Conservation (phyloP, 495 filamentous ascomycete species). For the Xylaria sp. region DNA sequence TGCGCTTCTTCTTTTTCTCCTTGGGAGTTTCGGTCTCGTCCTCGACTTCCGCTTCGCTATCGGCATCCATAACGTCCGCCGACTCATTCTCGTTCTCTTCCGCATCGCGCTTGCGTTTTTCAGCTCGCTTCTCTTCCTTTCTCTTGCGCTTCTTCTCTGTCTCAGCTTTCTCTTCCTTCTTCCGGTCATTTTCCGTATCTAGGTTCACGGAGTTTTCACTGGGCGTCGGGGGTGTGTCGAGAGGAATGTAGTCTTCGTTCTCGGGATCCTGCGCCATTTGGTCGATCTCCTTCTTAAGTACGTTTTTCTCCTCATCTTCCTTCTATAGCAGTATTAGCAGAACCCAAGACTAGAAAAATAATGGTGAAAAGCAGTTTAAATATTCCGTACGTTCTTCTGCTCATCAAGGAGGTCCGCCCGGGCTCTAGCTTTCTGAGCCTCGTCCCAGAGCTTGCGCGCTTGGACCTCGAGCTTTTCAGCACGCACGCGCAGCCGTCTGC, state of each 20-base stretch:
- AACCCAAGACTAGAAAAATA: too few species aligned
- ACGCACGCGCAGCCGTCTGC: conserved; percentile 33
- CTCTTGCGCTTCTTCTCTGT: conserved; percentile 32
- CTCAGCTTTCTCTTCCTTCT: conserved; percentile 19
- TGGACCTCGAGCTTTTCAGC: conserved; percentile 37
- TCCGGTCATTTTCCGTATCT: not conserved
- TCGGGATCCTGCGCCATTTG: conserved; percentile 31
- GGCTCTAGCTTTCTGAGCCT: conserved; percentile 36
- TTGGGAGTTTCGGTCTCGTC: conserved; percentile 22
- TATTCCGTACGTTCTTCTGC: conserved; percentile 29
- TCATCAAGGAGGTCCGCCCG: conserved; percentile 33
- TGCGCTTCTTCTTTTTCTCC: conserved; percentile 35
- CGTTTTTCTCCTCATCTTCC: conserved; percentile 35
- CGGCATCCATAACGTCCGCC: conserved; percentile 19
- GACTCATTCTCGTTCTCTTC: conserved; percentile 30
- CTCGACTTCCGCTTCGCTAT: conserved; percentile 29
- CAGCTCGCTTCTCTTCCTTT: conserved; percentile 34
- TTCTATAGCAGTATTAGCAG: conserved; percentile 29
- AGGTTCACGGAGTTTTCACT: not conserved
- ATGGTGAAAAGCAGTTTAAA: too few species aligned
- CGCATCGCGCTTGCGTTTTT: conserved; percentile 39
- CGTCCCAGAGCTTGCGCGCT: conserved; percentile 32
- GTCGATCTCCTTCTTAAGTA: conserved; percentile 30
- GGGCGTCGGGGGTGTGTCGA: conserved; percentile 9
- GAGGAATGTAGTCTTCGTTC: conserved; percentile 32